Conservation (phyloP, 2,329 filamentous ascomycete species). For the Cercospora brassicicola region DNA sequence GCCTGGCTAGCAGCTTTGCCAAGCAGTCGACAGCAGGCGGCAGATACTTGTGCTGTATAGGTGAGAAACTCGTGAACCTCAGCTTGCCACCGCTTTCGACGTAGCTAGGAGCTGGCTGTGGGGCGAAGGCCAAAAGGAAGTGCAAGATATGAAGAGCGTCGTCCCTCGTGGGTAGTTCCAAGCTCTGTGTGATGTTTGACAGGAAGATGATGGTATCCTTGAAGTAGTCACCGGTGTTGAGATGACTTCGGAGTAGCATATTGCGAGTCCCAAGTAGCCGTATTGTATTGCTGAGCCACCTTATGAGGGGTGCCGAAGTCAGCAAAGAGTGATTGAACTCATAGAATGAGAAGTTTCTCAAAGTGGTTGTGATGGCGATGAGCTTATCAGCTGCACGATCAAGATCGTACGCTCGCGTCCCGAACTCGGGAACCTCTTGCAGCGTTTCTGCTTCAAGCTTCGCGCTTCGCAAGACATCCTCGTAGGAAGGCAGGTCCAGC, state of each 20-base stretch:
- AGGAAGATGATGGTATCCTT: slow-evolving; percentile 88
- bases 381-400: slow-evolving; percentile 83
- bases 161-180: slow-evolving; percentile 81
- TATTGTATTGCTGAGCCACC: slow-evolving; percentile 79
- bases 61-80: slow-evolving; percentile 79
- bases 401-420: slow-evolving; percentile 74
- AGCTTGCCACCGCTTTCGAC: slow-evolving; percentile 47
- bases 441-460: slow-evolving; percentile 70
- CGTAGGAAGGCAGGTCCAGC: slow-evolving; percentile 78
- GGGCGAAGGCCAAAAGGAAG: slow-evolving; percentile 87
- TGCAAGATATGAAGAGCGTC: slow-evolving; percentile 84
- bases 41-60: slow-evolving; percentile 79
- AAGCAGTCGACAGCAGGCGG: slow-evolving; percentile 86
- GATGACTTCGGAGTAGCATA: slow-evolving; percentile 76
- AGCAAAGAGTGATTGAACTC: slow-evolving; percentile 74
- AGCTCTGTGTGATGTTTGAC: slow-evolving; percentile 75
- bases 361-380: slow-evolving; percentile 85
- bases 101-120: slow-evolving; percentile 67
- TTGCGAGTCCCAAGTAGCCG: slow-evolving; percentile 85
- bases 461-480: slow-evolving; percentile 80
- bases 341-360: slow-evolving; percentile 88
- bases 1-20: slow-evolving; percentile 85
- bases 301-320: slow-evolving; percentile 74
- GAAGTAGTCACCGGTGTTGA: slow-evolving; percentile 93
- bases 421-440: slow-evolving; percentile 71